Base-by-base conservation (phyloP, 202 grass and related monocot species). In the Elaeis oleifera region DNA sequence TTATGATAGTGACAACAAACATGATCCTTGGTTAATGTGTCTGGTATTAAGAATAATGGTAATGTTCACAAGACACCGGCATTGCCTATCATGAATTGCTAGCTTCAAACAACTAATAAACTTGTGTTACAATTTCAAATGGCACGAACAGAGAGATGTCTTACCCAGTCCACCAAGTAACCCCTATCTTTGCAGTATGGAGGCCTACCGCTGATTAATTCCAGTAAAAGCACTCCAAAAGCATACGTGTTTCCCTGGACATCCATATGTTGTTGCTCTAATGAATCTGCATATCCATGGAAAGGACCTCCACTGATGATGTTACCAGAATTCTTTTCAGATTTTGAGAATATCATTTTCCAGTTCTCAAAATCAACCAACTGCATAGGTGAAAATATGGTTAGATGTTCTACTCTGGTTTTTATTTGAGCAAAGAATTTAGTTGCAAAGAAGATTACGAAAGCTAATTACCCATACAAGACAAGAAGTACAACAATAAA, bases 311-410 rank as follows among this genome's bases (percentile, higher is more conserved):
- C 78, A 23, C 58, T 75, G 0, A 20, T 81, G 56, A 87, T 74
- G 29, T 74, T 67, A 5, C 61, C 14, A 0, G 16, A 19, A 27
- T 70, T 58, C 24, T 85, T 85, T 50, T 85, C 81, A 3, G 73
- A 71, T 50, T 61, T 79, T 2, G 79, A 74, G 60, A 88, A 85
- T 63, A 90, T 49, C 70, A 81, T 70, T 65, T 90, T 96, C 76
- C 81, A 96, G 68, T 84, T 87, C 32, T 90, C 87, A 58, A 90
- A 96, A 81, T 96, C 91, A 17, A 90, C 84, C 14, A 96, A 56
- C 91, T 96, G 71, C 56, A 84, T 11, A 23, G n/a, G 51, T 55
- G 36, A 59, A 60, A 0, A 29, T 39, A 26, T 19, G 39, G 29
- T 2, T 51, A 18, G 48, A 4, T 71, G 8, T 67, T 72, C 61